Evolutionary conservation across 176 grass and related monocot species (phyloP), one percentile per base, ranked within the genome.

Genomic region (Avena insularis): DNA sequence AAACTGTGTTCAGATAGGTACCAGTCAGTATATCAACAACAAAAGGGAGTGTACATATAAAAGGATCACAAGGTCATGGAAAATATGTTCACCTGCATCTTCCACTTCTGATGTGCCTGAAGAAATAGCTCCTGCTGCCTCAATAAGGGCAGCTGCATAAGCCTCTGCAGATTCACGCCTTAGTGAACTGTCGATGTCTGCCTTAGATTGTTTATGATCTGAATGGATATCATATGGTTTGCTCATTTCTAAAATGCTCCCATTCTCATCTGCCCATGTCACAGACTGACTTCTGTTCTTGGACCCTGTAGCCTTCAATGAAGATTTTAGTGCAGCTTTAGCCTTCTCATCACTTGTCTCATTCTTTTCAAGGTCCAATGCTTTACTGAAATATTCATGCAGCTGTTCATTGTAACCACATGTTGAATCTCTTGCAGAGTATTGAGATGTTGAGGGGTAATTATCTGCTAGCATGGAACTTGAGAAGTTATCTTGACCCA

Each of bases 141-240:
- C 82, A 85, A 43, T 84, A 75, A 99, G 92, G 16, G 97, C 92
- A 74, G 87, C 78, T 79, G 92, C 94, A 72, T 91, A 96, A 53
- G 94, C 97, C 87, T 96, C 94, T 61, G 97, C 94, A 55, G 97
- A 96, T 76, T 83, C 91, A 70, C 87, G 33, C 59, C 97, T 93
- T 67, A 89, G 49, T 46, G 92, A 91, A 85, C 62, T 91, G 40
- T 81, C 87, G 9, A 76, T 75, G 54, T 86, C 83, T 86, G 86
- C 89, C 27, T 76, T 73, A 9, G 65, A 80, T 74, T 74, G 82
- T 71, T 73, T 66, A 88, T 36, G 40, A 82, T 36, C 84, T 69
- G 80, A 85, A 56, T 70, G 81, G 31, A 61, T 87, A 79, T 91
- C 83, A 84, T 47, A 85, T 65, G 27, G 38, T 74, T 85, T 55